Evolutionary conservation across 768 basidiomycete species (phyloP).

Genomic region (Russula virescens): DNA sequence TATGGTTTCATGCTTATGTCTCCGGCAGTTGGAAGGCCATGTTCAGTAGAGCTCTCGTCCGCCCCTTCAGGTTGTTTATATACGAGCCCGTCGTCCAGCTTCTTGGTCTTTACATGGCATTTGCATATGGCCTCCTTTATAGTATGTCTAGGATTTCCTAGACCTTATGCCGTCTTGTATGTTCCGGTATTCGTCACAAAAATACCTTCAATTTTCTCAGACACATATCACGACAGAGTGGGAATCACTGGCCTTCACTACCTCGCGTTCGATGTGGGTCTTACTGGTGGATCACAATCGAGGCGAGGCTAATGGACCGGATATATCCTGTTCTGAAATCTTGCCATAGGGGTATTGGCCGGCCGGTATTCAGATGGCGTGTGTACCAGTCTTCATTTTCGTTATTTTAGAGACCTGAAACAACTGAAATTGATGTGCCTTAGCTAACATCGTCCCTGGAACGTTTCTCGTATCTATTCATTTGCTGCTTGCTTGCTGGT

Average conservation of each 20-base stretch:
- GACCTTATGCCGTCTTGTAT: not conserved
- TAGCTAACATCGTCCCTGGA: conserved; percentile 56
- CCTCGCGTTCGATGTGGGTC: conserved; percentile 60
- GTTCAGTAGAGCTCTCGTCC: conserved; percentile 46
- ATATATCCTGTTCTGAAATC: conserved; percentile 48
- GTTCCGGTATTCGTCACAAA: conserved; percentile 58
- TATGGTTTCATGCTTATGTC: not conserved
- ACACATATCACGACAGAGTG: conserved; percentile 46
- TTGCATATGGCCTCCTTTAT: conserved; percentile 45
- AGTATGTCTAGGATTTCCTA: conserved; percentile 1
- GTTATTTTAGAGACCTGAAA: not conserved
- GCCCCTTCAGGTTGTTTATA: conserved; percentile 63
- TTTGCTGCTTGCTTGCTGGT: conserved; percentile 66
- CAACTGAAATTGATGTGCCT: not conserved
- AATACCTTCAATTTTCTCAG: conserved; percentile 52
- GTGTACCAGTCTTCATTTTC: conserved; percentile 13
- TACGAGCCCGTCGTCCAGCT: conserved; percentile 64
- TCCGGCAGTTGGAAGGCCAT: conserved; percentile 45
- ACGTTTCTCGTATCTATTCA: conserved; percentile 59
- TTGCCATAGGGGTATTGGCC: conserved; percentile 47
- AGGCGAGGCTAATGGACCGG: conserved; percentile 52
- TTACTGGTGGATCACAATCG: conserved; percentile 46
- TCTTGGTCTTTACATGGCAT: conserved; percentile 62
- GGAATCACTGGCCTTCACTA: conserved; percentile 68
- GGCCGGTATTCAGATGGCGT: conserved; percentile 52